A percentile compares a stretch with the other conserved stretches of the same genome.
phyloP scores from a whole-genome alignment of 768 basidiomycete species.

The Lanmaoa pseudosensibilis region DNA sequence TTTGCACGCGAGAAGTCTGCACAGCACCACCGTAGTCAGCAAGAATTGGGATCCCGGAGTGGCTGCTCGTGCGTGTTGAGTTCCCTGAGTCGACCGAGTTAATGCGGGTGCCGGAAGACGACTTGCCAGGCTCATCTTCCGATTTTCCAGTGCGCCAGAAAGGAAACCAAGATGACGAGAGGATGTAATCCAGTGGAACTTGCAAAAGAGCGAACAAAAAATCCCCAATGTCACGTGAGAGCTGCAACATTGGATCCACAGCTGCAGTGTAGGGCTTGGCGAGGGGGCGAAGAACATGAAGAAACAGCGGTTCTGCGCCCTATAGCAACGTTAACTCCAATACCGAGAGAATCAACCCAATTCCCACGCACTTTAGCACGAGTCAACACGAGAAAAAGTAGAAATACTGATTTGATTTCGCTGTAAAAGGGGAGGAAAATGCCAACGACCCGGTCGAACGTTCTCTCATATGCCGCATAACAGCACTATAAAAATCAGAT shows the following conservation, averaged over 20 bases:
- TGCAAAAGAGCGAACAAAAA: conserved; percentile 46
- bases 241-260: conserved; percentile 63
- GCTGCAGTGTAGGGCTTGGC: conserved; percentile 71
- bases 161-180: conserved; percentile 33
- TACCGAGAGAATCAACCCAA: not conserved
- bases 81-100: conserved; percentile 1
- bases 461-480: conserved; percentile 65
- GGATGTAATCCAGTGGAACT: conserved; percentile 40
- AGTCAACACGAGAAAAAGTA: conserved; percentile 74
- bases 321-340: conserved; percentile 32
- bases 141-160: conserved; percentile 17
- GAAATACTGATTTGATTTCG: conserved; percentile 71
- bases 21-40: conserved; percentile 4
- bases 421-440: conserved; percentile 82
- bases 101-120: not conserved
- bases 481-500: conserved; percentile 50
- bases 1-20: conserved; percentile 10
- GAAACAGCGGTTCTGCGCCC: conserved; percentile 85
- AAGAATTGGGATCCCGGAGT: conserved; percentile 14
- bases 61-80: conserved; percentile 6
- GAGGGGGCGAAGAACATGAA: conserved; percentile 77
- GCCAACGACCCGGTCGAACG: conserved; percentile 61
- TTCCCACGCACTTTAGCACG: conserved; percentile 61
- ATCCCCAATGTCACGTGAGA: conserved; percentile 64
- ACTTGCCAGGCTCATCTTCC: conserved; percentile 8